These are phyloP conservation scores for Xylaria nigripes DNA, from an alignment of 495 filamentous ascomycete species.

Conservation along the genomic window DNA sequence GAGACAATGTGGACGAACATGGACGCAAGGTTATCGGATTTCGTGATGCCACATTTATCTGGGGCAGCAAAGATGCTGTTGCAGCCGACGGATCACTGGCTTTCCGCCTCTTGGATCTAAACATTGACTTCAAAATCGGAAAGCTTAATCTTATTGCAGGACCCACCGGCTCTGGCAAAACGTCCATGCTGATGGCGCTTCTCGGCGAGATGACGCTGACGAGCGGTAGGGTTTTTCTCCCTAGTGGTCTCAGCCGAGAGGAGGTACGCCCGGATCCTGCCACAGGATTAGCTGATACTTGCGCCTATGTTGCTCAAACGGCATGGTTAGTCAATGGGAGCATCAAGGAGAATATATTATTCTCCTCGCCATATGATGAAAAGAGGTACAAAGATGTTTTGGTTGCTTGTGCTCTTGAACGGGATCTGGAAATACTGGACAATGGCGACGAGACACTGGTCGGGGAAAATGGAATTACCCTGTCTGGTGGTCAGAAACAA, in stretches of 20 bases:
- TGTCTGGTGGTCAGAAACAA: slow-evolving; percentile 97
- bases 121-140: slow-evolving; percentile 68
- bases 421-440: slow-evolving; percentile 87
- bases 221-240: slow-evolving; percentile 72
- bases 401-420: slow-evolving; percentile 84
- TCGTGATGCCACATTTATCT: slow-evolving; percentile 74
- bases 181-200: slow-evolving; percentile 88
- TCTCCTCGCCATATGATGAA: slow-evolving; percentile 75
- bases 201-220: slow-evolving; percentile 93
- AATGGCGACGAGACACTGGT: slow-evolving; percentile 89
- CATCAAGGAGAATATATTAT: slow-evolving; percentile 93
- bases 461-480: slow-evolving; percentile 92
- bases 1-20: slow-evolving; percentile 51
- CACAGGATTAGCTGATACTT: slow-evolving; percentile 80
- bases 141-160: slow-evolving; percentile 87
- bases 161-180: slow-evolving; percentile 91
- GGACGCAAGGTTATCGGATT: slow-evolving; percentile 70
- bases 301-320: slow-evolving; percentile 96
- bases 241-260: slow-evolving; percentile 72
- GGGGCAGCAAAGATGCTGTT: slow-evolving; percentile 65
- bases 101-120: slow-evolving; percentile 76
- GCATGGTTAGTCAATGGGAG: slow-evolving; percentile 96
- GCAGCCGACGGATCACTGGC: slow-evolving; percentile 52
- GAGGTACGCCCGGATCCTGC: slow-evolving; percentile 73
- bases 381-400: slow-evolving; percentile 82